Base-by-base conservation (phyloP, 768 basidiomycete species). In the Pleurotus platypus region DNA sequence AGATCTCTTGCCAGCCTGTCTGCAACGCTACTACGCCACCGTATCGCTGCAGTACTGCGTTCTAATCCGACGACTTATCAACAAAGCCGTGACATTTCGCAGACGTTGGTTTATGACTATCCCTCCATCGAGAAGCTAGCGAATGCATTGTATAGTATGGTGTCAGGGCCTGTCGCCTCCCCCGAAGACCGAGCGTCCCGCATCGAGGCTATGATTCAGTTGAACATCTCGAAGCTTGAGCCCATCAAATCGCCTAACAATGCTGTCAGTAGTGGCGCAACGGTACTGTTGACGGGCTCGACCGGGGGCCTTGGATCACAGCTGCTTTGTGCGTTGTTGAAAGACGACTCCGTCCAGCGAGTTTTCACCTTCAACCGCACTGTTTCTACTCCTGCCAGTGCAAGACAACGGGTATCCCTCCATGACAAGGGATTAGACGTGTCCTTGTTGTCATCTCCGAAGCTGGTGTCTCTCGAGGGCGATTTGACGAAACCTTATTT, bases 51-150 rank as follows among this genome's bases (percentile, higher is more conserved):
- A 55, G 57, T 16, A 47, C 61, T 8, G 13, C 50, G 42, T 27
- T 16, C 50, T 30, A 27, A 5, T 6, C 27, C 5, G 27, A 27
- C 27, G 27, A 27, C 27, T 27, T 27, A 5, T 27, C 27, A 5
- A 1, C 64, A 62, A 12, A 61, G 57, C 2, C 51, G 60, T 26
- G 61, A 26, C 0, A 51, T 78, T 4, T 24, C 60, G 2, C 71
- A 70, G 58, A 79, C 77, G 46, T 60, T 78, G n/a, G 65, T 84
- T n/a, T 84, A 80, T 58, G 65, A 74, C 37, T 69, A 76, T 55
- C 80, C 79, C 1, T 65, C 69, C 8, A 49, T 76, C 48, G 46
- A 63, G 26, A 62, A 43, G 0, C 63, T 78, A 27, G 70, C 75
- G 4, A 60, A 59, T 2, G 69, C 68, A 57, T 62, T 71, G 49